phyloP scores from a whole-genome alignment of 768 basidiomycete genomes.

The Xerocomellus intermedius region DNA sequence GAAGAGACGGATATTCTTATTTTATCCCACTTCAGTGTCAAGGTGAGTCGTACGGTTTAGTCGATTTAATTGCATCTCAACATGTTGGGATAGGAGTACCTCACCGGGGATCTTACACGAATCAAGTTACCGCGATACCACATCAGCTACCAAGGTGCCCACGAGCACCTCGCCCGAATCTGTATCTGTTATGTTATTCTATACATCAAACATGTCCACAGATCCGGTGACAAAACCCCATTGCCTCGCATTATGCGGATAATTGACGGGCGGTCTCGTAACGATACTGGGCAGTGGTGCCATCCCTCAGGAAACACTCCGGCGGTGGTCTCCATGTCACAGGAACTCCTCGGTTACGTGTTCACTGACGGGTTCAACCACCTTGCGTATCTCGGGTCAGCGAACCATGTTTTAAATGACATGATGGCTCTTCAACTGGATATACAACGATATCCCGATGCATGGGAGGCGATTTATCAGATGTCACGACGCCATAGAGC shows the following conservation, averaged over 20 bases:
- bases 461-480: conserved; percentile 1
- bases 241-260: neutral
- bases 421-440: neutral
- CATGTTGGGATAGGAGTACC: conserved; percentile 10
- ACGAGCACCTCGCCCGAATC: conserved; percentile 3
- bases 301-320: neutral
- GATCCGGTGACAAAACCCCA: neutral
- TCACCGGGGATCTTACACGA: conserved; percentile 1
- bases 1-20: conserved; percentile 7
- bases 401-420: neutral
- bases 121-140: conserved; percentile 1
- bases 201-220: neutral
- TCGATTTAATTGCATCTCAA: neutral
- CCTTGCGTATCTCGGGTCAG: conserved; percentile 1
- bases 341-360: conserved; percentile 5
- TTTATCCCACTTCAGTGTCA: conserved; percentile 26
- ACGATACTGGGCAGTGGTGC: neutral
- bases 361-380: conserved; percentile 4
- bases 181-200: conserved; percentile 6
- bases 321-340: neutral
- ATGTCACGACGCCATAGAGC: neutral
- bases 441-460: neutral
- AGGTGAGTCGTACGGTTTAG: conserved; percentile 1
- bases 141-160: neutral
- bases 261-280: neutral